Base-by-base conservation (phyloP, 2,329 filamentous ascomycete genomes). In the Cercospora janseana region DNA sequence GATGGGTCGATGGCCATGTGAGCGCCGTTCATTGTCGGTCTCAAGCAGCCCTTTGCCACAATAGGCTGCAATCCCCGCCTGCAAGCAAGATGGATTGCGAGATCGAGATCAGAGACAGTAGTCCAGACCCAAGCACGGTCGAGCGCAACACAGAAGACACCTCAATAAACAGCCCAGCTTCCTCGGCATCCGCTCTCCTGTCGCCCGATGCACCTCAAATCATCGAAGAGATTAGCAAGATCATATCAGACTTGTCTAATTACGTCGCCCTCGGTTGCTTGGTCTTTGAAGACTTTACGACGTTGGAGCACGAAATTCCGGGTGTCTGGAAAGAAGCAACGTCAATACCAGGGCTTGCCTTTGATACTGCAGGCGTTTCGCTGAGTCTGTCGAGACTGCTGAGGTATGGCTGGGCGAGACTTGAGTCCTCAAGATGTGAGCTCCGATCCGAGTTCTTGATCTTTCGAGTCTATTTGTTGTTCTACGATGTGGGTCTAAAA, bases 401-500 rank as follows among this genome's bases (percentile, higher is more conserved):
- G 3, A 13, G 42, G 6, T 35, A 49, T 26, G 57, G 60, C 6
- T 64, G 62, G 56, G 54, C 65, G 10, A 52, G 60, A 12, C 7
- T 58, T 1, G 50, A 54, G 18, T 49, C 26, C 18, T 32, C 42
- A 6, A 42, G 41, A 9, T 52, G 59, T 27, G 15, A 21, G 4
- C 15, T 40, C 18, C 21, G 42, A 12, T 13, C 38, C 2, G 38
- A 32, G 13, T 55, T 38, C 28, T 21, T 51, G 20, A 51, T 63
- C 15, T 56, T 57, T 21, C 53, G 63, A n/a, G 31, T 66, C 6
- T 62, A 64, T 41, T 35, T 66, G 2, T 46, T 67, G 3, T 62
- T 57, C 15, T 41, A 54, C 18, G 86, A 91, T 66, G 72, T 81
- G 26, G 75, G 77, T 2, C 76, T 80, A 23, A 64, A 71, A 1